These are phyloP conservation scores for Aureobasidium melanogenum DNA, from an alignment of 2,329 filamentous ascomycete species.

Conservation along the genomic window DNA sequence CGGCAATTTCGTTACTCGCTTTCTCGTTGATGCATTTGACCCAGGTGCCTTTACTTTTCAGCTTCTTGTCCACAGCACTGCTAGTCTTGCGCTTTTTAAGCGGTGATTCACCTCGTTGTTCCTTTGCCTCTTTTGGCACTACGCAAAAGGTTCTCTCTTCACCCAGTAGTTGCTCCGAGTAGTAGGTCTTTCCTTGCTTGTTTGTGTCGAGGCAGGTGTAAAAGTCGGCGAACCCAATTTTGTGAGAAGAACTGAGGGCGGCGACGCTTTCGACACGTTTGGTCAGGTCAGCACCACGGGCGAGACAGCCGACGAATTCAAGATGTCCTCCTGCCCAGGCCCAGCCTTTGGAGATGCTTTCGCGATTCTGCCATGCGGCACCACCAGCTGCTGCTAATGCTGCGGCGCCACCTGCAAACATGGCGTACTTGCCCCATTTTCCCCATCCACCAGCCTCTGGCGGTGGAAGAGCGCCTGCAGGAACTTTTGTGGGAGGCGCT, in stretches of 20 bases:
- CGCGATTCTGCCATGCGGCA: constrained; percentile 77
- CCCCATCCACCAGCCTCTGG: constrained; percentile 48
- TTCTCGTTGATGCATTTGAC: constrained; percentile 67
- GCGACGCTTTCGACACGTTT: constrained; percentile 61
- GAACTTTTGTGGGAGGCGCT: constrained; percentile 18
- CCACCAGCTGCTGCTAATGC: constrained; percentile 75
- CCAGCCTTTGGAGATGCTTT: constrained; percentile 67
- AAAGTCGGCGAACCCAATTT: constrained; percentile 73
- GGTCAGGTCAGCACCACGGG: constrained; percentile 72
- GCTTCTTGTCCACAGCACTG: constrained; percentile 23
- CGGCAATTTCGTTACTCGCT: constrained; percentile 66
- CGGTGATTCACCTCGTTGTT: constrained; percentile 13
- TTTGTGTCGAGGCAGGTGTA: constrained; percentile 75
- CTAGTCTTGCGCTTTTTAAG: constrained; percentile 18
- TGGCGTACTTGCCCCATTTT: constrained; percentile 74
- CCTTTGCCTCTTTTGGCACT: constrained; percentile 50
- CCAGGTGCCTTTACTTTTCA: constrained; percentile 46
- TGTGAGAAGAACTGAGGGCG: constrained; percentile 54
- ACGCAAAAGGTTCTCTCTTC: constrained; percentile 83
- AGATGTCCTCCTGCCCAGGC: constrained; percentile 83
- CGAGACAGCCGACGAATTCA: constrained; percentile 85
- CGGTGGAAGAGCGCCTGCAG: constrained; percentile 24
- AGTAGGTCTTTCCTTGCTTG: constrained; percentile 39
- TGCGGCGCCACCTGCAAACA: constrained; percentile 73
- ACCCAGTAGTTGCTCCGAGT: constrained; percentile 51